These are phyloP conservation scores for Xylaria acuta DNA, from an alignment of 495 filamentous ascomycete species.

Conservation along the genomic window DNA sequence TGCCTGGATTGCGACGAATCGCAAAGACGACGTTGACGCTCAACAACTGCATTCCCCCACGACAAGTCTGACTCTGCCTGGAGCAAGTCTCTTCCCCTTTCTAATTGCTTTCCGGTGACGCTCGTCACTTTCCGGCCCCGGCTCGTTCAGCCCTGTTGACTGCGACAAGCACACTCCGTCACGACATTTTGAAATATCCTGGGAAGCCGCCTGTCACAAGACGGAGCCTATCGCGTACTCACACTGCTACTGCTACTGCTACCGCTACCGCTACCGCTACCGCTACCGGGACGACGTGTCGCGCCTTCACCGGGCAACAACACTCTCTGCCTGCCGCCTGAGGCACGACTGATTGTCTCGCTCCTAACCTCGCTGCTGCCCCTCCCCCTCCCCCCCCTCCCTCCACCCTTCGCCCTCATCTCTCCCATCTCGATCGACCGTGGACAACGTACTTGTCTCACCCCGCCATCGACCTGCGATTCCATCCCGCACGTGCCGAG, in stretches of 20 bases:
- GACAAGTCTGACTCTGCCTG: slow-evolving; percentile 21
- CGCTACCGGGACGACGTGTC: not conserved
- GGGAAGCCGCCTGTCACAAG: not conserved
- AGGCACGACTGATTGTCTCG: not conserved
- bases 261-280: no score
- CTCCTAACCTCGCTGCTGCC: not conserved
- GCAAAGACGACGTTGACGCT: slow-evolving; percentile 20
- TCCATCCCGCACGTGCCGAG: not conserved
- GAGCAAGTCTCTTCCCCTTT: not conserved
- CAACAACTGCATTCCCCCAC: not conserved
- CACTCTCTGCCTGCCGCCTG: not conserved
- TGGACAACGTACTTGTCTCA: not conserved
- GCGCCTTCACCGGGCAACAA: not conserved
- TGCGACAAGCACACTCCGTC: slow-evolving; percentile 10
- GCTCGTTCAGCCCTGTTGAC: not conserved
- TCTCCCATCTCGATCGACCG: slow-evolving; percentile 15
- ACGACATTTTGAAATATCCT: not conserved
- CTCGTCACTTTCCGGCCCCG: not conserved
- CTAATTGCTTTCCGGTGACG: slow-evolving; percentile 18
- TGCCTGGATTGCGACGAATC: slow-evolving; percentile 14
- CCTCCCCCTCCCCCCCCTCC: not conserved
- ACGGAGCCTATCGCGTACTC: not conserved
- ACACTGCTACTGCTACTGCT: not conserved
- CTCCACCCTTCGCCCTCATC: not conserved
- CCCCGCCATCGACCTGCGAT: slow-evolving; percentile 8